phyloP scores from a whole-genome alignment of 768 basidiomycete species.

The Lepiota subincarnata region DNA sequence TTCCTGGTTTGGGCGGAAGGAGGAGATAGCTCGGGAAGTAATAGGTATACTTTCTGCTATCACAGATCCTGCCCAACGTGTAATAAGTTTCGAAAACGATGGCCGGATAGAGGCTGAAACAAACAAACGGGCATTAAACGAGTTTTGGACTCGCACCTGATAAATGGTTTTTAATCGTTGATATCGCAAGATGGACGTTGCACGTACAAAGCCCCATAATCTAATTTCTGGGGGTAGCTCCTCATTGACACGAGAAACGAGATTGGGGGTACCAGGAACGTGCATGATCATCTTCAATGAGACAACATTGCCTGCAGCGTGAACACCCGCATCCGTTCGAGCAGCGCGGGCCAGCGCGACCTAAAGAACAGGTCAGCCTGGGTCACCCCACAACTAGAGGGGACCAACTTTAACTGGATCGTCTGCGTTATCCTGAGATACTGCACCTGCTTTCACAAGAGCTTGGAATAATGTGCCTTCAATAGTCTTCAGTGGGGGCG shows the following conservation, averaged over 20 bases:
- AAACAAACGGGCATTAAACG: constrained; percentile 76
- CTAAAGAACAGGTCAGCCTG: constrained; percentile 33
- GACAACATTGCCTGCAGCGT: constrained; percentile 93
- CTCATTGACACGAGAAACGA: constrained; percentile 73
- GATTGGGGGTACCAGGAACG: constrained; percentile 66
- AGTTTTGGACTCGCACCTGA: constrained; percentile 70
- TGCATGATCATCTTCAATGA: constrained; percentile 84
- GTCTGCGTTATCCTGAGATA: constrained; percentile 92
- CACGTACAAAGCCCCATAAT: constrained; percentile 82
- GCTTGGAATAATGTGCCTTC: constrained; percentile 89
- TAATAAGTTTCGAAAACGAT: constrained; percentile 9
- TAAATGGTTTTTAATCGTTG: not conserved
- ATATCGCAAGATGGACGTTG: constrained; percentile 5
- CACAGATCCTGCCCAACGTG: constrained; percentile 60
- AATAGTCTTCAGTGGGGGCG: constrained; percentile 67
- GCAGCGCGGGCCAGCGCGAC: constrained; percentile 85
- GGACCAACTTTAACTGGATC: constrained; percentile 75
- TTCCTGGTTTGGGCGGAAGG: constrained; percentile 81
- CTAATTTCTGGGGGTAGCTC: constrained; percentile 89
- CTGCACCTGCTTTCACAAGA: constrained; percentile 83
- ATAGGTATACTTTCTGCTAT: constrained; percentile 97
- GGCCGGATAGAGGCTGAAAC: constrained; percentile 18
- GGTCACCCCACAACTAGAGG: not conserved
- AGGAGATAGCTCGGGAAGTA: constrained; percentile 93
- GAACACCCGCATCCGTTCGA: constrained; percentile 95